These are phyloP conservation scores for Pyrrhoderma noxium DNA, from an alignment of 1,284 basidiomycete genomes.

Conservation along the genomic window DNA sequence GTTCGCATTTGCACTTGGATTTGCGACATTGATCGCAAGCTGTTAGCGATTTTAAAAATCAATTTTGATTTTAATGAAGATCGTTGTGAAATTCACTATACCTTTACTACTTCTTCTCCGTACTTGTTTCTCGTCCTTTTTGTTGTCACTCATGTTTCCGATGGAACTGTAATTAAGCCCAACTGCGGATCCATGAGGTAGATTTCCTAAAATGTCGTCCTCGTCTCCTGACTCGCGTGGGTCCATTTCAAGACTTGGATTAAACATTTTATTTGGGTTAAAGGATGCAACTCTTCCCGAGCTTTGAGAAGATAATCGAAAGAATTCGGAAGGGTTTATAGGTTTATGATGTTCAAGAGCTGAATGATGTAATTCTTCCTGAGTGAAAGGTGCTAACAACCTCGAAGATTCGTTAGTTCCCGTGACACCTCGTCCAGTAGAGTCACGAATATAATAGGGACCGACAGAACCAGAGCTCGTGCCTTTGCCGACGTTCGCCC, in stretches of 20 bases:
- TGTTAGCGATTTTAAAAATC: slow-evolving; percentile 5
- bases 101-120: slow-evolving; percentile 66
- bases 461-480: not conserved
- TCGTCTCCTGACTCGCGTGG: slow-evolving; percentile 10
- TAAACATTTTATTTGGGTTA: slow-evolving; percentile 4
- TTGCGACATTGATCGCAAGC: slow-evolving; percentile 31
- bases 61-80: not conserved
- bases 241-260: slow-evolving; percentile 9
- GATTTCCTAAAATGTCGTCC: slow-evolving; percentile 5
- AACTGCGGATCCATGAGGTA: slow-evolving; percentile 1
- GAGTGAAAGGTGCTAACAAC: not conserved
- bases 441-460: not conserved
- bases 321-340: not conserved
- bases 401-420: not conserved
- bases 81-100: slow-evolving; percentile 18
- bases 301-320: not conserved
- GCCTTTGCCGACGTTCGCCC: not conserved
- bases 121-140: slow-evolving; percentile 42
- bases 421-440: not conserved
- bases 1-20: slow-evolving; percentile 33
- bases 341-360: slow-evolving; percentile 1
- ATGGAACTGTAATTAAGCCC: not conserved
- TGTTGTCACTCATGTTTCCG: slow-evolving; percentile 1
- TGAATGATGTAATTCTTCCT: not conserved
- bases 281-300: not conserved